Conservation (phyloP, 2,329 filamentous ascomycete genomes). For the Beauveria medogensis region DNA sequence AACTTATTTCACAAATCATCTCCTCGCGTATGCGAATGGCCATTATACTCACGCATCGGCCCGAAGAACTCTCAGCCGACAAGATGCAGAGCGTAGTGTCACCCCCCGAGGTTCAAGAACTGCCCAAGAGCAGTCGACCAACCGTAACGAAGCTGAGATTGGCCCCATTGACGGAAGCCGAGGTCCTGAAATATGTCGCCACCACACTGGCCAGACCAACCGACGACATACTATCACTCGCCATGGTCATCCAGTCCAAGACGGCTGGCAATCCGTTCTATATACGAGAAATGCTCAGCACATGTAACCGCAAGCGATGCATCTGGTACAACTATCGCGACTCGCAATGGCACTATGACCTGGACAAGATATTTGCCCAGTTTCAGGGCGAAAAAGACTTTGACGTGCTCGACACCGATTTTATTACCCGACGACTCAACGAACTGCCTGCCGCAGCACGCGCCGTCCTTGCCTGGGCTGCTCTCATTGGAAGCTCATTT, state of each 20-base stretch:
- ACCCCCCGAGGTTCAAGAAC: constrained; percentile 42
- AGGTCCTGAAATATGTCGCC: constrained; percentile 76
- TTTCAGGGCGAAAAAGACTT: constrained; percentile 74
- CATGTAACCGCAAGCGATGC: constrained; percentile 77
- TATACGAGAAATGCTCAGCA: constrained; percentile 81
- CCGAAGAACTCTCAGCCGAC: constrained; percentile 54
- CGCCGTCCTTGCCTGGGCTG: constrained; percentile 77
- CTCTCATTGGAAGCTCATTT: constrained; percentile 73
- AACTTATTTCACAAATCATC: constrained; percentile 75
- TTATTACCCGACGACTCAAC: constrained; percentile 68
- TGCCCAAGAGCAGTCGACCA: constrained; percentile 38
- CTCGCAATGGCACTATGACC: constrained; percentile 73
- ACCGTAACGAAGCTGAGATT: constrained; percentile 64
- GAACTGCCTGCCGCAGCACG: constrained; percentile 69
- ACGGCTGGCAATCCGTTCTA: constrained; percentile 86
- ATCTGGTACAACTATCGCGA: constrained; percentile 87
- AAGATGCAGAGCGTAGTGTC: constrained; percentile 47
- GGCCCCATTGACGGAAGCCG: constrained; percentile 64
- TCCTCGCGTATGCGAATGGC: constrained; percentile 72
- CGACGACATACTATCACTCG: constrained; percentile 67
- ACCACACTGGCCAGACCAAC: constrained; percentile 67
- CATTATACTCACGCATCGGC: constrained; percentile 68
- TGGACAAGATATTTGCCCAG: constrained; percentile 78
- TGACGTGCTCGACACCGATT: constrained; percentile 72
- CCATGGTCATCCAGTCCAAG: constrained; percentile 81